Conservation (phyloP, 345 rosid species). For the Hirschfeldia incana region DNA sequence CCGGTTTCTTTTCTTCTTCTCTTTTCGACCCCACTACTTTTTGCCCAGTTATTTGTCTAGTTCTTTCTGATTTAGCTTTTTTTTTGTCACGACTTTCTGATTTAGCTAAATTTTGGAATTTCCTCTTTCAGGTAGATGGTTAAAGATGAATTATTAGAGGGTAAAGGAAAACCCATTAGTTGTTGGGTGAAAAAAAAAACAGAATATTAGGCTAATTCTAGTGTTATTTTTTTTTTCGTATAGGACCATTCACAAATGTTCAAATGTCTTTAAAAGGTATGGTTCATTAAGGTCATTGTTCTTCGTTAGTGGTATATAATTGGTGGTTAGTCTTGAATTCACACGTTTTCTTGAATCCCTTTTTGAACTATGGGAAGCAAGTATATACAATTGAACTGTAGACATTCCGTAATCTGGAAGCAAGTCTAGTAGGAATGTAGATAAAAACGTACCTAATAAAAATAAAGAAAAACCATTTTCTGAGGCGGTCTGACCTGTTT, state of each 20-base stretch:
- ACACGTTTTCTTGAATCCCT: neutral
- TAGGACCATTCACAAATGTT: slow-evolving; percentile 29
- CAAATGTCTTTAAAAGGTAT: slow-evolving; percentile 14
- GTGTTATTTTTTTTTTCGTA: slow-evolving; percentile 2
- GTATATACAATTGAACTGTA: no score
- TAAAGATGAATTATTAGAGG: neutral
- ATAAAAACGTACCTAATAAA: neutral
- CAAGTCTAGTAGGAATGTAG: slow-evolving; percentile 29
- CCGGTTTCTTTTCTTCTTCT: slow-evolving; percentile 32
- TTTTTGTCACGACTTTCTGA: neutral
- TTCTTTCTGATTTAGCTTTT: slow-evolving; percentile 17
- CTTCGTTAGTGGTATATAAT: neutral
- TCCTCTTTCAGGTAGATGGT: neutral
- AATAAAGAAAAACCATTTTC: neutral
- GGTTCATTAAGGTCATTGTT: slow-evolving; percentile 5
- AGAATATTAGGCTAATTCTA: neutral
- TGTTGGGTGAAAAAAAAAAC: neutral
- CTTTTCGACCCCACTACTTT: slow-evolving; percentile 38
- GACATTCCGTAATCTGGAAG: slow-evolving; percentile 45
- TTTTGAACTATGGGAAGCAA: neutral
- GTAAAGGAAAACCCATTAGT: neutral
- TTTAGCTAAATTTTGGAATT: neutral
- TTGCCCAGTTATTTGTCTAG: neutral
- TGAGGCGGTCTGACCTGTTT: slow-evolving; percentile 46
- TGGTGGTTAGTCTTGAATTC: slow-evolving; percentile 14